These are phyloP conservation scores for Coemansia sp. DNA, from an alignment of 192 early-diverging fungal species.

Conservation along the genomic window DNA sequence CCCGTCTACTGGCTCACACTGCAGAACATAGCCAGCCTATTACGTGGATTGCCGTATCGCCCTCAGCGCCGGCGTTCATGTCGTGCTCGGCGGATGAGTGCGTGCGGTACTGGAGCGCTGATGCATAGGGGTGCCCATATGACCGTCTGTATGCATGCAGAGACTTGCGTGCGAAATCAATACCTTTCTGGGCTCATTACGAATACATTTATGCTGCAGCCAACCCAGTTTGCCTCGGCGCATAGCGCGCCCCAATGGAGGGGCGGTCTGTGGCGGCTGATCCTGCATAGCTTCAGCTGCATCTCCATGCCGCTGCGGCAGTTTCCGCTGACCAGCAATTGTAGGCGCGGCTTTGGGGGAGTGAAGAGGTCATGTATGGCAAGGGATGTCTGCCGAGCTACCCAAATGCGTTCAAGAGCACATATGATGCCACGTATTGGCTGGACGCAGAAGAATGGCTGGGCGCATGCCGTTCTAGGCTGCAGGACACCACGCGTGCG, in stretches of 20 bases:
- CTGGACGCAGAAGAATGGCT: too few relatives aligned
- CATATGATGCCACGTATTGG: too few relatives aligned
- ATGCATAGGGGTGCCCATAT: background rate
- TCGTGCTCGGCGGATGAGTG: conserved; percentile 43
- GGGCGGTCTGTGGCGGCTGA: conserved; percentile 9
- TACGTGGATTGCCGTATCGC: conserved; percentile 36
- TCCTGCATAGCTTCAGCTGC: conserved; percentile 3
- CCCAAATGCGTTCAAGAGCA: too few relatives aligned
- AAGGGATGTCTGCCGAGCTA: too few relatives aligned
- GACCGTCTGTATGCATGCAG: too few relatives aligned
- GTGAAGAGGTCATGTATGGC: too few relatives aligned
- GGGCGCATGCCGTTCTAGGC: conserved; percentile 1
- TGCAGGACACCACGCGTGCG: background rate
- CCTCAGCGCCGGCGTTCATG: conserved; percentile 33
- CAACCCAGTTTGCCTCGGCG: background rate
- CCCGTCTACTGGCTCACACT: conserved; percentile 47
- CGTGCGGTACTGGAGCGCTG: conserved; percentile 38
- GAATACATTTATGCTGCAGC: background rate
- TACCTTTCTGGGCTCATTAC: background rate
- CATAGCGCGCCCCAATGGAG: background rate
- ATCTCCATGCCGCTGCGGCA: conserved; percentile 2
- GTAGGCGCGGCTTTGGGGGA: background rate
- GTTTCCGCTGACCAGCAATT: background rate
- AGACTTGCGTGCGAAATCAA: conserved; percentile 4
- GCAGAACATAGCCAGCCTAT: conserved; percentile 31